These are phyloP conservation scores for Pseudonitzschia multistriata DNA, from an alignment of 108 stramenopile genomes.

Conservation along the genomic window DNA sequence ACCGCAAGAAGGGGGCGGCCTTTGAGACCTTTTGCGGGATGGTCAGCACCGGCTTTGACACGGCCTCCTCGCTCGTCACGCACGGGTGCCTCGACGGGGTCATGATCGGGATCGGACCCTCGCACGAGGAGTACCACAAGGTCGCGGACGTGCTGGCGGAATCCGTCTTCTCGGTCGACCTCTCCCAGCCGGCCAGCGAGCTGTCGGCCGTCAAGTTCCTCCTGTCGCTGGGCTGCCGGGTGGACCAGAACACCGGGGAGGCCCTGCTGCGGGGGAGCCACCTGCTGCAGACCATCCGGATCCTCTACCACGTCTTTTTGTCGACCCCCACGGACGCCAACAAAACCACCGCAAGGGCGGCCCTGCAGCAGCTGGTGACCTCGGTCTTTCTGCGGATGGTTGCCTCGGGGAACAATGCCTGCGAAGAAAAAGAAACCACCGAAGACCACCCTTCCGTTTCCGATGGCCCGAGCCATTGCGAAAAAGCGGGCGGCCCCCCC, in stretches of 20 bases:
- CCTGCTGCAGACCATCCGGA: slow-evolving; percentile 88
- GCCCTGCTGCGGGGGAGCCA: slow-evolving; percentile 81
- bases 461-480: background rate
- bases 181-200: slow-evolving; percentile 56
- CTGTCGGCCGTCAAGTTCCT: slow-evolving; percentile 78
- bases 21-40: slow-evolving; percentile 43
- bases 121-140: slow-evolving; percentile 26
- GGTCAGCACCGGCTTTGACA: slow-evolving; percentile 51
- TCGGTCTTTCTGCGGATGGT: slow-evolving; percentile 90
- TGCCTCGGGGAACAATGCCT: background rate
- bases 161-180: slow-evolving; percentile 62
- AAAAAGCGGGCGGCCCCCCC: background rate
- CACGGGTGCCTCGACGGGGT: slow-evolving; percentile 83
- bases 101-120: slow-evolving; percentile 29
- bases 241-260: background rate
- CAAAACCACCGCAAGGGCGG: slow-evolving; percentile 94
- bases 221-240: slow-evolving; percentile 69
- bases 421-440: background rate
- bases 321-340: slow-evolving; percentile 81
- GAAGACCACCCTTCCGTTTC: slow-evolving; percentile 1
- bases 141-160: slow-evolving; percentile 62
- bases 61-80: slow-evolving; percentile 63
- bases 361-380: slow-evolving; percentile 90
- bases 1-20: slow-evolving; percentile 19
- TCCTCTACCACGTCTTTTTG: slow-evolving; percentile 92